Conservation (phyloP, 768 basidiomycete genomes). For the Russula sp. region DNA sequence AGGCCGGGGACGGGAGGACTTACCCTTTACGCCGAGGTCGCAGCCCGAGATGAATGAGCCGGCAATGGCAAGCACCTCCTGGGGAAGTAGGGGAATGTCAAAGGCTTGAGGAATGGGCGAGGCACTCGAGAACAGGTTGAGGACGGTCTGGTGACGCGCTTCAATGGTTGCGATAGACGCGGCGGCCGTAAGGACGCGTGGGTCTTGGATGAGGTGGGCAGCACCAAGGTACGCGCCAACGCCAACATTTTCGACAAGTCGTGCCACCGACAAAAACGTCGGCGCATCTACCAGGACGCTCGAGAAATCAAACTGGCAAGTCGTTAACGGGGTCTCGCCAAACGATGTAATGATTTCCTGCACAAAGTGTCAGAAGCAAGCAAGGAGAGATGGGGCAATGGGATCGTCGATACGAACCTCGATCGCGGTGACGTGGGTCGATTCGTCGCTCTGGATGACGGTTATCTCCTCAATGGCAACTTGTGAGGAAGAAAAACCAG, state of each 20-base stretch:
- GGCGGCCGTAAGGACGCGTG: conserved; percentile 56
- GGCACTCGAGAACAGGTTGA: conserved; percentile 63
- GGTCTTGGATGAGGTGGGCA: conserved; percentile 55
- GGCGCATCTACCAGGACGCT: conserved; percentile 55
- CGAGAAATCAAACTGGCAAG: conserved; percentile 66
- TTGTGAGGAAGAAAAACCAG: conserved; percentile 54
- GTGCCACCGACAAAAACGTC: conserved; percentile 66
- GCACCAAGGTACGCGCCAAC: conserved; percentile 75
- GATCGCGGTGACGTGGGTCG: conserved; percentile 50
- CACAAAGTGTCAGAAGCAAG: not conserved
- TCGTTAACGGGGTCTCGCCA: conserved; percentile 47
- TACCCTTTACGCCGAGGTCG: conserved; percentile 51
- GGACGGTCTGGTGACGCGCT: conserved; percentile 74
- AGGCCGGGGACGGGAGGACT: conserved; percentile 13
- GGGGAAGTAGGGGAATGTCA: conserved; percentile 64
- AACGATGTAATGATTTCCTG: conserved; percentile 47
- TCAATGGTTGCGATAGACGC: conserved; percentile 73
- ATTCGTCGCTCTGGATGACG: conserved; percentile 56
- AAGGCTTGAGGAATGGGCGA: conserved; percentile 62
- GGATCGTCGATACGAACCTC: conserved; percentile 34
- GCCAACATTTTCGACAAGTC: conserved; percentile 70
- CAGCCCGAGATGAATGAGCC: conserved; percentile 65
- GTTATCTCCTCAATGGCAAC: conserved; percentile 57
- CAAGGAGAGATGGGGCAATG: not conserved
- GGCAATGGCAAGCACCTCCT: conserved; percentile 67